Evolutionary conservation across 257 asterid species (phyloP), one percentile per base, ranked within the genome.

Genomic region (Primulina tabacum): DNA sequence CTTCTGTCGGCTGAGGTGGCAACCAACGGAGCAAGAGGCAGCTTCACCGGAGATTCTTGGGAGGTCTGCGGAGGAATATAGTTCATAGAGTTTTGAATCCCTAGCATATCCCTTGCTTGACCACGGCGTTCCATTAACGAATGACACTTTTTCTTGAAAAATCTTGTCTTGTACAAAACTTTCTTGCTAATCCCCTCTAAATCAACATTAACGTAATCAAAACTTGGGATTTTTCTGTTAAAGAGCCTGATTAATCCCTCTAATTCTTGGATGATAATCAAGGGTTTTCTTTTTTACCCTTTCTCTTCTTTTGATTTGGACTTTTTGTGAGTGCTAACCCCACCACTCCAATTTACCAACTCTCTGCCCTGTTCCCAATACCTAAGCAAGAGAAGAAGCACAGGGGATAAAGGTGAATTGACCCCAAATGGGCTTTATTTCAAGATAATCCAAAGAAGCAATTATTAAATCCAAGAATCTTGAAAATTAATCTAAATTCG

Each of bases 111-210:
- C 62, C 76, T 82, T 34, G 74, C 82, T 74, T 68, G 77, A 35
- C 73, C 81, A 68, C 85, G 74, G 16, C 77, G 78, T 32, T 89
- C 95, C 95, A 65, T 6, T 7, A 7, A 89, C 81, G 62, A 26
- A 89, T 84, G 56, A 55, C 35, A 55, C 5, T 20, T 50, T 7
- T 2, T 60, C 58, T 52, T 53, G 16, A 21, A 18, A 29, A 7
- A 34, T 24, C 18, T 17, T 53, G 8, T 18, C 57, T 40, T 4
- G 24, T 2, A 60, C 38, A 21, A 8, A 18, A 1, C 29, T 20
- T 18, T 10, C 56, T 38, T 40, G 32, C 43, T 61, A 61, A 24
- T 62, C 7, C 18, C 17, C 38, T 14, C 74, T 38, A 68, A 11
- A 57, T 47, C 40, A 29, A 26, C 37, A 71, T 73, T 17, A 50